A percentile compares a stretch with the other conserved stretches of the same genome.
Evolutionary conservation across 2,329 filamentous ascomycete species (phyloP).

Genomic region (Rosellinia necatrix): DNA sequence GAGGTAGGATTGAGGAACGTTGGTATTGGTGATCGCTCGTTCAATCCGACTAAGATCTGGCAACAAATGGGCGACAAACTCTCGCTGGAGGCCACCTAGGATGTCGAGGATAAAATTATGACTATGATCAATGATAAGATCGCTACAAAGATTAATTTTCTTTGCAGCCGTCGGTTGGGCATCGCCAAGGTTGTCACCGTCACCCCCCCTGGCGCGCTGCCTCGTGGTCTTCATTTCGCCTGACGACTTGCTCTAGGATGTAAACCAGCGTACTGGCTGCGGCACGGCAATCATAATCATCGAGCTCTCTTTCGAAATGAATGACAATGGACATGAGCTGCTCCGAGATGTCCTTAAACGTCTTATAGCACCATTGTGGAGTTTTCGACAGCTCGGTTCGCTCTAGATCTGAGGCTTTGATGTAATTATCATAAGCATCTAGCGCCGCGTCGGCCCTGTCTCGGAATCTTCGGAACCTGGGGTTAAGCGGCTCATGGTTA

Average conservation of each 20-base stretch:
- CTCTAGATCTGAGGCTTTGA: constrained; percentile 16
- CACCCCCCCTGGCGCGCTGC: background rate
- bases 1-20: constrained; percentile 38
- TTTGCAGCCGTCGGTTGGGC: background rate
- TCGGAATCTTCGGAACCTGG: constrained; percentile 54
- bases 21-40: constrained; percentile 32
- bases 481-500: constrained; percentile 50
- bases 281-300: constrained; percentile 46
- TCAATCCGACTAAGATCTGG: constrained; percentile 43
- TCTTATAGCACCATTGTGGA: constrained; percentile 55
- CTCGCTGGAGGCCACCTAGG: constrained; percentile 39
- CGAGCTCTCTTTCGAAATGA: constrained; percentile 45
- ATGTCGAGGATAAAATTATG: constrained; percentile 50
- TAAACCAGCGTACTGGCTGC: constrained; percentile 54
- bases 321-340: constrained; percentile 51
- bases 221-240: constrained; percentile 44
- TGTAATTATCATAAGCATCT: constrained; percentile 46
- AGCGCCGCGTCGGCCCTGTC: constrained; percentile 55
- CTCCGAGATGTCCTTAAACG: constrained; percentile 49
- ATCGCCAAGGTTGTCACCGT: background rate
- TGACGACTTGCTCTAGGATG: constrained; percentile 52
- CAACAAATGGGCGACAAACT: constrained; percentile 29
- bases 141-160: constrained; percentile 31
- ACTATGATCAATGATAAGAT: constrained; percentile 17
- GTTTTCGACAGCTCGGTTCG: constrained; percentile 40